Conservation (phyloP, 2,329 filamentous ascomycete species). For the Alternaria consortialis region DNA sequence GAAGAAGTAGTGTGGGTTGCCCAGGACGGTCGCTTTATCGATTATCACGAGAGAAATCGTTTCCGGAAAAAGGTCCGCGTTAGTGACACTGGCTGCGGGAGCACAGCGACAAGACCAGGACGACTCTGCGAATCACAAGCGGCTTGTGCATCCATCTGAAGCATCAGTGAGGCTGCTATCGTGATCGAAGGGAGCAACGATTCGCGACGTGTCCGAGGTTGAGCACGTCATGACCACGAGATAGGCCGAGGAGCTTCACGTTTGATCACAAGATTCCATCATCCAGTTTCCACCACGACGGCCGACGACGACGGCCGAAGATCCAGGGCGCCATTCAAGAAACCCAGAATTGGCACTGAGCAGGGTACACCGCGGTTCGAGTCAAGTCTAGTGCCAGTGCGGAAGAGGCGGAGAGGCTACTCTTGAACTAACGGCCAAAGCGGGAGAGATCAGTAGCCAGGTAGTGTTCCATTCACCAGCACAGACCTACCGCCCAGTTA, state of each 20-base stretch:
- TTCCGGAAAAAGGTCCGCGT: constrained; percentile 25
- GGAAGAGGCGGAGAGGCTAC: constrained; percentile 24
- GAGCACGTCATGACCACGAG: constrained; percentile 13
- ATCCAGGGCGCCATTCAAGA: neutral
- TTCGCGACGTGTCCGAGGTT: constrained; percentile 1
- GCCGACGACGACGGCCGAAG: constrained; percentile 1
- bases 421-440: constrained; percentile 26
- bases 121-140: constrained; percentile 9
- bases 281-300: neutral
- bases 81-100: constrained; percentile 22
- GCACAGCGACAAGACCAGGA: constrained; percentile 21
- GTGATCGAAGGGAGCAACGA: constrained; percentile 6
- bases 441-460: constrained; percentile 22
- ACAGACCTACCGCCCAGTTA: constrained; percentile 8
- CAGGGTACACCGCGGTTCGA: constrained; percentile 9
- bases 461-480: constrained; percentile 15
- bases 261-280: neutral
- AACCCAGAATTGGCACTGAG: constrained; percentile 3
- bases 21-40: constrained; percentile 17
- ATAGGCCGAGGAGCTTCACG: constrained; percentile 7
- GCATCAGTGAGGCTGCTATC: neutral
- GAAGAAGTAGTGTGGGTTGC: neutral
- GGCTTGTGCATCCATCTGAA: constrained; percentile 1
- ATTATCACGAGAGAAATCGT: constrained; percentile 7
- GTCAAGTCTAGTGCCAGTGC: constrained; percentile 14